Percentiles rank a stretch among this genome's conserved stretches.
These are phyloP conservation scores for Wickerhamiella qilinensis DNA, from an alignment of 805 yeast species.

Conservation along the genomic window DNA sequence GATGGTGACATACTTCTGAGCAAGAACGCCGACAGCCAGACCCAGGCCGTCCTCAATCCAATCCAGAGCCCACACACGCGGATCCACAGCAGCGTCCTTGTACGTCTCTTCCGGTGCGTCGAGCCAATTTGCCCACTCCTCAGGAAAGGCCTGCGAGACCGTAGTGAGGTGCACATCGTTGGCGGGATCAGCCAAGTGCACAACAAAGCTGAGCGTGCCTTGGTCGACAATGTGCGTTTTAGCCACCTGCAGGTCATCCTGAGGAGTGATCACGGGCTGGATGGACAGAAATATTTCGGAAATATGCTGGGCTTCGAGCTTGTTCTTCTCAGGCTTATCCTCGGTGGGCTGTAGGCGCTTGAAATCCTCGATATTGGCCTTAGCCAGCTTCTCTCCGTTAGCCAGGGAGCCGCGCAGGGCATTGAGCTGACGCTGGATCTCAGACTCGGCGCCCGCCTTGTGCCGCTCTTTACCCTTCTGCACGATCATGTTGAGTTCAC, in stretches of 20 bases:
- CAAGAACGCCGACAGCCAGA: slow-evolving; percentile 67
- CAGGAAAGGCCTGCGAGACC: slow-evolving; percentile 80
- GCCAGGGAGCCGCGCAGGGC: slow-evolving; percentile 58
- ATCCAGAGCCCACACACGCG: slow-evolving; percentile 65
- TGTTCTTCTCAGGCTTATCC: slow-evolving; percentile 9
- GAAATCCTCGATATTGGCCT: slow-evolving; percentile 73
- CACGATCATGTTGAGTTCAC: slow-evolving; percentile 36
- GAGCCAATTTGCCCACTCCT: slow-evolving; percentile 90
- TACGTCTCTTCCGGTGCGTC: slow-evolving; percentile 26
- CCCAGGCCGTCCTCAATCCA: slow-evolving; percentile 72
- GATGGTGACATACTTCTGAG: slow-evolving; percentile 78
- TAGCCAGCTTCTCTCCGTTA: slow-evolving; percentile 78
- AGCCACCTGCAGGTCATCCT: slow-evolving; percentile 13
- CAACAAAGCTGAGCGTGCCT: slow-evolving; percentile 30
- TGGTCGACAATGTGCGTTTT: neutral
- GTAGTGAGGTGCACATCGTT: slow-evolving; percentile 60
- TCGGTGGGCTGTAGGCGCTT: slow-evolving; percentile 21
- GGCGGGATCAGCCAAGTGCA: slow-evolving; percentile 61
- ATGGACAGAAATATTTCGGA: slow-evolving; percentile 60
- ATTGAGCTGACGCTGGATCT: slow-evolving; percentile 35
- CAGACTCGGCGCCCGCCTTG: slow-evolving; percentile 21
- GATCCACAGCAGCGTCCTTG: slow-evolving; percentile 40
- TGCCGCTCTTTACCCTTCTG: slow-evolving; percentile 28
- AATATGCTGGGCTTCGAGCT: slow-evolving; percentile 11
- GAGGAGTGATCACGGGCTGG: slow-evolving; percentile 34